These are phyloP conservation scores for Evansstolkia leycettana DNA, from an alignment of 495 filamentous ascomycete genomes.

Conservation along the genomic window DNA sequence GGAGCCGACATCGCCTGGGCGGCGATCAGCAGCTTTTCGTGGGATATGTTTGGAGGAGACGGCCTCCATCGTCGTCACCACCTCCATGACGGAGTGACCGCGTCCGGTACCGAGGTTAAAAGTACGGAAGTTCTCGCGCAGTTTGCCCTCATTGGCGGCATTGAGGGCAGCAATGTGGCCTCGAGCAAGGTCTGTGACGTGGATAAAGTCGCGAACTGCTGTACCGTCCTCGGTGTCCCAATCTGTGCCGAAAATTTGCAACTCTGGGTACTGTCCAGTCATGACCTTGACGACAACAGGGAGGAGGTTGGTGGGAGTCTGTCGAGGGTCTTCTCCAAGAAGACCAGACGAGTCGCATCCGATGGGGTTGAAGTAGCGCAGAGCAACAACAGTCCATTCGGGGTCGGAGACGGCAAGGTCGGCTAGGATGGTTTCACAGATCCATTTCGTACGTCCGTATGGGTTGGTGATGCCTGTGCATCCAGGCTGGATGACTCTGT, in stretches of 20 bases:
- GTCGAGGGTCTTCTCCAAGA: conserved; percentile 52
- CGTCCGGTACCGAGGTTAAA: conserved; percentile 42
- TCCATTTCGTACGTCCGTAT: conserved; percentile 55
- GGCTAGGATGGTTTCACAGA: conserved; percentile 52
- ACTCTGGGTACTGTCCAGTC: conserved; percentile 36
- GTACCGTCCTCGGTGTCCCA: conserved; percentile 54
- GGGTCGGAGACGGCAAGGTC: conserved; percentile 47
- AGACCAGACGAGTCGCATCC: conserved; percentile 53
- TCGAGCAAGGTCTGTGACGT: conserved; percentile 52
- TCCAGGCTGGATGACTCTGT: conserved; percentile 23
- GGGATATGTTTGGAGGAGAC: conserved; percentile 28
- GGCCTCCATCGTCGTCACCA: conserved; percentile 34
- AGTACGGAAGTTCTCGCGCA: conserved; percentile 34
- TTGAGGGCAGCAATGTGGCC: conserved; percentile 50
- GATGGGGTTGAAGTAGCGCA: conserved; percentile 59
- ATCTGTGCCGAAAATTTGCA: conserved; percentile 51
- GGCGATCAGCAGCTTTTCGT: conserved; percentile 56
- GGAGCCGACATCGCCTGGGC: conserved; percentile 70
- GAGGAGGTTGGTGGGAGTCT: conserved; percentile 49
- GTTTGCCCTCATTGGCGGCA: conserved; percentile 21
- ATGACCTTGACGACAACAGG: conserved; percentile 50
- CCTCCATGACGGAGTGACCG: conserved; percentile 40
- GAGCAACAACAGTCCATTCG: conserved; percentile 46
- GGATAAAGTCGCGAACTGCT: conserved; percentile 46
- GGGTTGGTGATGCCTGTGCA: conserved; percentile 48